Base-by-base conservation (phyloP, 371 early-diverging fungal species). In the Conidiobolus incongruus region DNA sequence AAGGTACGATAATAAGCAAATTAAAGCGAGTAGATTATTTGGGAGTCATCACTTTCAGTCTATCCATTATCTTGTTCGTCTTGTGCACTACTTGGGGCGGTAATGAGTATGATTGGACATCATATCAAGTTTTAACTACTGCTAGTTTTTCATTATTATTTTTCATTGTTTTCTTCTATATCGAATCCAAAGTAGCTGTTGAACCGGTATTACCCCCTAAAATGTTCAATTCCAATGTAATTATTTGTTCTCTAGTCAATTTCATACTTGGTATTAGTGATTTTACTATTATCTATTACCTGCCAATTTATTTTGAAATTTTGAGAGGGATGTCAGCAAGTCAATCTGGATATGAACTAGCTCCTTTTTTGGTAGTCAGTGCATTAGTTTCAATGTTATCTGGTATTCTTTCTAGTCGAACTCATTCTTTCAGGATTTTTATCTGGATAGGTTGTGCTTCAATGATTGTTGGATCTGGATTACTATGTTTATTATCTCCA, bases 131-230 rank as follows among this genome's bases (percentile, higher is more conserved):
- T 75, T 20, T 49, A 54, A 75, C 15, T 33, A 73, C 30, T 70
- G 74, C 10, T 59, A 70, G 11, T 66, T 75, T 68, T 73, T 74
- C 44, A 77, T 77, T n/a, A n/a, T n/a, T n/a, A 62, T 61, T 44
- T 55, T 65, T n/a, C 58, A 61, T 45, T 47, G 60, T 1, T 72
- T 81, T 82, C 49, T 54, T 19, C 66, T 76, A 24, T 71, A 67
- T 5, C 41, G 62, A 24, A 65, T 72, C n/a, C 57, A 69, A 35
- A 65, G 63, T 0, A 5, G 72, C 61, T 0, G 33, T 35, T 0
- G 60, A 74, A 40, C 81, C 82, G 7, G 60, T 79, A 16, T 46
- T 78, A 29, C 70, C 73, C 0, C 47, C 61, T 42, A 48, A 61
- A 35, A 29, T 74, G 41, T 61, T 60, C 53, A 45, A 44, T 31